Conservation (phyloP, 331 rosid genomes). For the Ulmus americana region DNA sequence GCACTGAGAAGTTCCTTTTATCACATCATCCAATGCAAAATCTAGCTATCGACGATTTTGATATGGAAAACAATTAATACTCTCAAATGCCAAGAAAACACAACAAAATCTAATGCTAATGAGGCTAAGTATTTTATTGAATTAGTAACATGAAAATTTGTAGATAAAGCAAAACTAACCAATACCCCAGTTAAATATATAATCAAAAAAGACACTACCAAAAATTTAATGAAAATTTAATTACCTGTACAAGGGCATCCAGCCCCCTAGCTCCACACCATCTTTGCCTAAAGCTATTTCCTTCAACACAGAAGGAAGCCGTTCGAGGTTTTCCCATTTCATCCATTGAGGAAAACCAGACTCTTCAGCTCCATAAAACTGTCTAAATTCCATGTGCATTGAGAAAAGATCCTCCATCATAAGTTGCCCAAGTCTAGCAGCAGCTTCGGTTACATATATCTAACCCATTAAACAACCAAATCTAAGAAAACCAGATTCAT, state of each 20-base stretch:
- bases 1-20: slow-evolving; percentile 60
- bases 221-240: not conserved
- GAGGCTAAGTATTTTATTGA: too few relatives aligned
- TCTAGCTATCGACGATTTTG: slow-evolving; percentile 4
- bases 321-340: slow-evolving; percentile 55
- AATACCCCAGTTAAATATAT: too few relatives aligned
- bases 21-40: slow-evolving; percentile 30
- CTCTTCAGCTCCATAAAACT: slow-evolving; percentile 61
- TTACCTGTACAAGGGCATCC: slow-evolving; percentile 83
- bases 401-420: slow-evolving; percentile 88
- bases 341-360: slow-evolving; percentile 54
- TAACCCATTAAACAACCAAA: slow-evolving; percentile 26
- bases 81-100: too few relatives aligned
- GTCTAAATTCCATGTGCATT: slow-evolving; percentile 68
- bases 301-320: slow-evolving; percentile 49
- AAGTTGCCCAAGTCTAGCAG: slow-evolving; percentile 65
- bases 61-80: not conserved
- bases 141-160: too few relatives aligned
- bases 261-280: slow-evolving; percentile 57
- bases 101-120: too few relatives aligned
- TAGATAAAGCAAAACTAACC: too few relatives aligned
- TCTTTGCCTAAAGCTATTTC: slow-evolving; percentile 58
- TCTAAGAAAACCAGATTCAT: slow-evolving; percentile 4
- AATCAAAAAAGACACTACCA: too few relatives aligned
- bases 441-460: slow-evolving; percentile 74